phyloP scores from a whole-genome alignment of 225 moss, liverwort and hornwort species.

The Anthoceros angustus region DNA sequence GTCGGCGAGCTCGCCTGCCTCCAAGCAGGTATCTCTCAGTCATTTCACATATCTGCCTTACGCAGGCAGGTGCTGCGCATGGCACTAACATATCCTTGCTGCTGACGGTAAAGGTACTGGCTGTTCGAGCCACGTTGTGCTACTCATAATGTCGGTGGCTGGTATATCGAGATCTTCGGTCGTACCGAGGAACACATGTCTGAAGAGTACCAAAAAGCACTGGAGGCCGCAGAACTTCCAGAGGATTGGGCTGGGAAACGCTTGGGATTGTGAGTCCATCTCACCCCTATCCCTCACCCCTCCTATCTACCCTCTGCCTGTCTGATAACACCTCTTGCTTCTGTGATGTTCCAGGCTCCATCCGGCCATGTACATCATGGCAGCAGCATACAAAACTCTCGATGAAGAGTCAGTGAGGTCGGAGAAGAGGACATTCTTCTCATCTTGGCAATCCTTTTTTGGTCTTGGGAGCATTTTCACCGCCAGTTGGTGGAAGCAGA shows the following conservation, averaged over 20 bases:
- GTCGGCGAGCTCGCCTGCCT: slow-evolving; percentile 60
- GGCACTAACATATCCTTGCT: not conserved
- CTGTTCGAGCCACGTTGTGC: slow-evolving; percentile 77
- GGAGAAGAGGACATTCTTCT: slow-evolving; percentile 17
- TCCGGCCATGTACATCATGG: slow-evolving; percentile 88
- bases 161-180: slow-evolving; percentile 81
- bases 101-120: slow-evolving; percentile 44
- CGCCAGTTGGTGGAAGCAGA: not conserved
- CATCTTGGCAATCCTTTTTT: not conserved
- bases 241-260: not conserved
- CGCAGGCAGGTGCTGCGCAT: not conserved
- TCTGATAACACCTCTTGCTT: not conserved
- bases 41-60: not conserved
- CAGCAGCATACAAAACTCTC: slow-evolving; percentile 89
- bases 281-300: not conserved
- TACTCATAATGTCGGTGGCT: slow-evolving; percentile 87
- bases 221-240: not conserved
- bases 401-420: slow-evolving; percentile 65
- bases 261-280: not conserved
- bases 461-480: not conserved
- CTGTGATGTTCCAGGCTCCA: slow-evolving; percentile 43
- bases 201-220: not conserved
- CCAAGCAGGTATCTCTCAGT: slow-evolving; percentile 61
- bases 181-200: not conserved
- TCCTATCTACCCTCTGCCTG: not conserved